phyloP scores from a whole-genome alignment of 192 early-diverging fungal genomes.

The Backusella luteola region DNA sequence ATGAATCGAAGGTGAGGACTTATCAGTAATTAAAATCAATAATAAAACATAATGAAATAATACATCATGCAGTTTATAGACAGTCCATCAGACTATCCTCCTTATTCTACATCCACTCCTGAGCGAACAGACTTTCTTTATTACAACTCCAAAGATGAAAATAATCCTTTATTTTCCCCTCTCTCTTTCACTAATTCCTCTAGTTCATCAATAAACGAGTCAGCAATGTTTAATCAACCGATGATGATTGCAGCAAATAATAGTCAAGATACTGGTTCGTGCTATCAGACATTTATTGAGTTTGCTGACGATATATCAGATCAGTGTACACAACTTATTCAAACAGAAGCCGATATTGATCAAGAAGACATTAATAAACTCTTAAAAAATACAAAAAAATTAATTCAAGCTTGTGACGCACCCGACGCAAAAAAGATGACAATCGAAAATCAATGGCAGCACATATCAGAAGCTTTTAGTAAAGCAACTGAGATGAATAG shows the following conservation, averaged over 20 bases:
- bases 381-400: background rate
- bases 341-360: background rate
- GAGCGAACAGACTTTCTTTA: slow-evolving; percentile 11
- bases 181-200: slow-evolving; percentile 7
- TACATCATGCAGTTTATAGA: background rate
- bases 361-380: background rate
- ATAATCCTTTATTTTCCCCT: slow-evolving; percentile 6
- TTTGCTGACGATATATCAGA: slow-evolving; percentile 1
- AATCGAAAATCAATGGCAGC: background rate
- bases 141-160: background rate
- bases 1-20: background rate
- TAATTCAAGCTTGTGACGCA: background rate
- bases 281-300: background rate
- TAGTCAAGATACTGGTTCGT: background rate
- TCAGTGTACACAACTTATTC: background rate
- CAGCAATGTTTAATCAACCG: background rate
- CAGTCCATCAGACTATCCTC: background rate
- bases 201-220: background rate
- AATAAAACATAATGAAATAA: slow-evolving; percentile 3
- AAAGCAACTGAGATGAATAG: background rate
- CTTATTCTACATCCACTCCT: slow-evolving; percentile 12
- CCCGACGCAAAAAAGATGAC: background rate
- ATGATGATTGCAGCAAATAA: background rate
- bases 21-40: background rate
- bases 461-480: background rate